phyloP scores from a whole-genome alignment of 202 grass and related monocot species.

The Setaria italica region DNA sequence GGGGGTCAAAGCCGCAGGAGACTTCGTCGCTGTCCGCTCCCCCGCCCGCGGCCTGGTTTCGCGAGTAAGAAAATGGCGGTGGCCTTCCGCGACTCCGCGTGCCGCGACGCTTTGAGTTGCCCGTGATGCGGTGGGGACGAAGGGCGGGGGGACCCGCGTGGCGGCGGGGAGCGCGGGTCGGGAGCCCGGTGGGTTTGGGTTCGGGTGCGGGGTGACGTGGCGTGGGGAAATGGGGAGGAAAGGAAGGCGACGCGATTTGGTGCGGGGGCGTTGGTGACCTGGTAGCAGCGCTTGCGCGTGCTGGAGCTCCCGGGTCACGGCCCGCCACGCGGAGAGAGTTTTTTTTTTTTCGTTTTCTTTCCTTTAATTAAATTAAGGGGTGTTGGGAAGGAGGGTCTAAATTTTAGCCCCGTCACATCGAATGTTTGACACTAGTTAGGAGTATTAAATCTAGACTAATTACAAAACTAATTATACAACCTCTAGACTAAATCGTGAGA shows the following conservation, averaged over 20 bases:
- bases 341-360: background rate
- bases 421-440: too few species aligned
- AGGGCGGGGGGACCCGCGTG: background rate
- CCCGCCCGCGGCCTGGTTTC: background rate
- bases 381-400: too few species aligned
- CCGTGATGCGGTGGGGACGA: background rate
- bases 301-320: background rate
- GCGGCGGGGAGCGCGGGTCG: background rate
- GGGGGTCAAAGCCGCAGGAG: constrained; percentile 35
- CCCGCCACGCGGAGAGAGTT: background rate
- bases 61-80: constrained; percentile 36
- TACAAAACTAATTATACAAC: too few species aligned
- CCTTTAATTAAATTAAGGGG: background rate
- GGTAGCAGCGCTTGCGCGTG: background rate
- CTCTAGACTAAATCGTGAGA: too few species aligned
- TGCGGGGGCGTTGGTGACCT: background rate
- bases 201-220: constrained; percentile 22
- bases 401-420: too few species aligned
- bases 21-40: background rate
- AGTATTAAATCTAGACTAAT: too few species aligned
- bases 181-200: background rate
- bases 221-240: constrained; percentile 37
- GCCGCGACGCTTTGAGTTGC: too few species aligned
- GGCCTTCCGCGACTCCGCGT: background rate
- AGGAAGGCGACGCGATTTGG: constrained; percentile 17